Evolutionary conservation across 768 basidiomycete species (phyloP).

Genomic region (Trametes villosa): DNA sequence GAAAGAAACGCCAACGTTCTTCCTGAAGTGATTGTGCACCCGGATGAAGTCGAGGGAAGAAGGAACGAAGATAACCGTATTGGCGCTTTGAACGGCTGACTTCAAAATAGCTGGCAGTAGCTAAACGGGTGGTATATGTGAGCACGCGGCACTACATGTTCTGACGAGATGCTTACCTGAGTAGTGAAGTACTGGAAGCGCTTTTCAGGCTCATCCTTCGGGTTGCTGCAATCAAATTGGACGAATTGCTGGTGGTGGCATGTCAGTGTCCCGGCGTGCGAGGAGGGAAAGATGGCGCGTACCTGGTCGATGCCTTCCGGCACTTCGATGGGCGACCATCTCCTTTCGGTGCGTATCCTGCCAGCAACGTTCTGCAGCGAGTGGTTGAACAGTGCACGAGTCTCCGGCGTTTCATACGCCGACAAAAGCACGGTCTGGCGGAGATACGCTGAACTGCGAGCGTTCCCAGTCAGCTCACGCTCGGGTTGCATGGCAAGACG

Average conservation of each 20-base stretch:
- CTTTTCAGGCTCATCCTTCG: conserved; percentile 82
- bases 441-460: conserved; percentile 72
- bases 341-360: conserved; percentile 69
- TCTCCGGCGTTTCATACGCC: conserved; percentile 89
- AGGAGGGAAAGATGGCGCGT: conserved; percentile 26
- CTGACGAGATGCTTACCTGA: conserved; percentile 53
- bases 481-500: neutral
- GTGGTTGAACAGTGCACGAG: conserved; percentile 76
- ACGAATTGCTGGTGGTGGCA: conserved; percentile 59
- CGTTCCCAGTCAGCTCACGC: neutral
- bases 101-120: conserved; percentile 82
- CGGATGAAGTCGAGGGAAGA: conserved; percentile 97
- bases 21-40: conserved; percentile 84
- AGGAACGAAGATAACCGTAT: conserved; percentile 88
- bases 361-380: conserved; percentile 83
- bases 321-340: conserved; percentile 76
- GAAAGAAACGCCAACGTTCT: conserved; percentile 70
- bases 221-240: conserved; percentile 70
- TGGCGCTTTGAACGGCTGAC: conserved; percentile 91
- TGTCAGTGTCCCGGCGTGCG: conserved; percentile 2
- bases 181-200: conserved; percentile 88
- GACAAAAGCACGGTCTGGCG: conserved; percentile 91
- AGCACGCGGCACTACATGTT: neutral
- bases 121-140: conserved; percentile 43
- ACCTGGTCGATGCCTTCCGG: conserved; percentile 87